These are phyloP conservation scores for Silene vulgaris DNA, from an alignment of 179 eudicot genomes.

Conservation along the genomic window DNA sequence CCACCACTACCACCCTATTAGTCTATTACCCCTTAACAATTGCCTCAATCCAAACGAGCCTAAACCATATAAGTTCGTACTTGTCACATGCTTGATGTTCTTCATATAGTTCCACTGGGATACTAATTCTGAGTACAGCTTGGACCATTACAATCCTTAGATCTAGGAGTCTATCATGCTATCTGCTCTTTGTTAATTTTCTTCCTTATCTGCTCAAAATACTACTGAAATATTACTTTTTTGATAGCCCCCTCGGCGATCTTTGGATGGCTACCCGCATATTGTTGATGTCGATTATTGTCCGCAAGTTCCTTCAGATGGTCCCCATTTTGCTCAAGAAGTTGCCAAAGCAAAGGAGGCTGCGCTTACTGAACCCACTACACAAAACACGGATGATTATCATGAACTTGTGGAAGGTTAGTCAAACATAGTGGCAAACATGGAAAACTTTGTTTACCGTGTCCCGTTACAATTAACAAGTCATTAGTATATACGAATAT, in stretches of 20 bases:
- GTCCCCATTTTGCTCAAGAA: conserved; percentile 74
- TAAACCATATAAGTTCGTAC: no score
- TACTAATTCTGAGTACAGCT: neutral
- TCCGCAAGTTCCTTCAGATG: conserved; percentile 62
- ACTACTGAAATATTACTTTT: neutral
- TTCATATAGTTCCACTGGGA: neutral
- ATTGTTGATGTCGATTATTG: conserved; percentile 86
- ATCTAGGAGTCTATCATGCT: neutral
- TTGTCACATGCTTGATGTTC: neutral
- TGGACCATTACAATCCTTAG: neutral
- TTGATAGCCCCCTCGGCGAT: conserved; percentile 70
- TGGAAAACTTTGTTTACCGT: neutral
- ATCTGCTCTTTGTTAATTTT: neutral
- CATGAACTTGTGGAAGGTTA: conserved; percentile 95
- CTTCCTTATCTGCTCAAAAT: neutral
- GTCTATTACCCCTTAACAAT: neutral
- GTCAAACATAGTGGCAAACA: neutral
- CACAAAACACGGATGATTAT: conserved; percentile 60
- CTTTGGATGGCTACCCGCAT: conserved; percentile 93
- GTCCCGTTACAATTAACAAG: neutral
- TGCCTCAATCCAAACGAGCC: neutral
- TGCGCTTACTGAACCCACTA: conserved; percentile 67
- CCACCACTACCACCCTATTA: neutral
- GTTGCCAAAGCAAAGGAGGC: conserved; percentile 94
- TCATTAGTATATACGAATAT: no score